phyloP scores from a whole-genome alignment of 139 green algal genomes.

The Zygnema circumcarinatum region DNA sequence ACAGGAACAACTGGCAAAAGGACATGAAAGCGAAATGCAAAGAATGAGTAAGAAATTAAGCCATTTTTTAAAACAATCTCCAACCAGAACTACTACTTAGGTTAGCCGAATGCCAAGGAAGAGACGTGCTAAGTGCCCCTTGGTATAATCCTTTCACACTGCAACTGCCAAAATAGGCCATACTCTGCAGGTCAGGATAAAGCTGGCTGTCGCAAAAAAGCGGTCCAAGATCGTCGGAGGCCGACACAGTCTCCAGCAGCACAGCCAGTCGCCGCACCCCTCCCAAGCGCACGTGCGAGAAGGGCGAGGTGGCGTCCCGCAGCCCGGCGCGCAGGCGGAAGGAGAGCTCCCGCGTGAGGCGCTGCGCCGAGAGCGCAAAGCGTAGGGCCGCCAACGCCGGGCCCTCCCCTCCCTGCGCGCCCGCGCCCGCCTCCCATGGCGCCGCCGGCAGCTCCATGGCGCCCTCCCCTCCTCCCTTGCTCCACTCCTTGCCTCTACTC shows the following conservation, averaged over 20 bases:
- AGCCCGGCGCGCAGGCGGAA: constrained; percentile 16
- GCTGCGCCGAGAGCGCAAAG: constrained; percentile 7
- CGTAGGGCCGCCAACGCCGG: background rate
- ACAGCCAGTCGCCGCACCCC: background rate
- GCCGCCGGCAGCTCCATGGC: constrained; percentile 24
- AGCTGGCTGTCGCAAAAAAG: constrained; percentile 42
- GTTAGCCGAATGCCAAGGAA: too few relatives aligned
- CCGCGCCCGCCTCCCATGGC: background rate
- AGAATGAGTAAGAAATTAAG: background rate
- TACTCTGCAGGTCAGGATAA: constrained; percentile 23
- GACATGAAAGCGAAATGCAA: background rate
- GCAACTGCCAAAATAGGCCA: too few relatives aligned
- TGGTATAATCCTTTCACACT: too few relatives aligned
- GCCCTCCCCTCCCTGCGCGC: constrained; percentile 7
- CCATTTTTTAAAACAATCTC: too few relatives aligned
- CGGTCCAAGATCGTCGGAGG: background rate
- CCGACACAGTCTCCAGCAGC: constrained; percentile 20
- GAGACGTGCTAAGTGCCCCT: too few relatives aligned
- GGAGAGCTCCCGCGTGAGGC: constrained; percentile 5
- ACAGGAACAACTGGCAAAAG: constrained; percentile 13
- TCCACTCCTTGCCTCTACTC: too few relatives aligned
- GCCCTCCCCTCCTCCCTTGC: too few relatives aligned
- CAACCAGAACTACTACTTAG: too few relatives aligned
- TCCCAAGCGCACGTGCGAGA: constrained; percentile 5
- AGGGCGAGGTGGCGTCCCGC: constrained; percentile 12